phyloP scores from a whole-genome alignment of 2,329 filamentous ascomycete species.

The Beauveria pseudobassiana region DNA sequence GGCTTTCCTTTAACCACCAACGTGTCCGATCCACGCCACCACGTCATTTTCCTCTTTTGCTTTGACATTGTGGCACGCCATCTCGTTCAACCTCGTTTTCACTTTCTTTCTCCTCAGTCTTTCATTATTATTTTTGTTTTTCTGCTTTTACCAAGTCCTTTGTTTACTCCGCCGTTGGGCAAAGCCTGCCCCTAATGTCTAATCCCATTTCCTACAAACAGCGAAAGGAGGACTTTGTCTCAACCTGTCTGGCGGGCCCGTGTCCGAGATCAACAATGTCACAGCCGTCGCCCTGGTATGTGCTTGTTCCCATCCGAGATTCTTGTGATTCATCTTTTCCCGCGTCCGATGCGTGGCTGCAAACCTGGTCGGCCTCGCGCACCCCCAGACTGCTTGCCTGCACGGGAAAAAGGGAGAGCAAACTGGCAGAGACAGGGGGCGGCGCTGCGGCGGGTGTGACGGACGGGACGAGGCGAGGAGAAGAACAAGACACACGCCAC shows the following conservation, averaged over 20 bases:
- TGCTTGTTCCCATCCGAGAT: background rate
- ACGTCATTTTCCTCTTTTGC: background rate
- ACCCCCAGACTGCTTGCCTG: background rate
- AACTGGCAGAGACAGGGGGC: background rate
- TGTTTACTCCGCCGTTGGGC: background rate
- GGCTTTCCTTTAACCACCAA: background rate
- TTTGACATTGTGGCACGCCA: background rate
- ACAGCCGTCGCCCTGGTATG: conserved; percentile 76
- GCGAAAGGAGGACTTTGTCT: conserved; percentile 92
- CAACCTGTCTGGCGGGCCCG: conserved; percentile 73
- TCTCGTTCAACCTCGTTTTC: background rate
- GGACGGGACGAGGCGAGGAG: too few relatives aligned
- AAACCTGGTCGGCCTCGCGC: too few relatives aligned
- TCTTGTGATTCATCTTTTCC: too few relatives aligned
- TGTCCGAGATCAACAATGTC: conserved; percentile 81
- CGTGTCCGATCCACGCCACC: background rate
- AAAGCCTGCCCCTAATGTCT: conserved; percentile 24
- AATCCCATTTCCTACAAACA: conserved; percentile 65
- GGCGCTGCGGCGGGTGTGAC: too few relatives aligned
- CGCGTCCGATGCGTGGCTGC: too few relatives aligned
- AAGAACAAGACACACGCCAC: background rate
- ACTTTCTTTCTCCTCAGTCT: background rate
- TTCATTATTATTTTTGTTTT: background rate
- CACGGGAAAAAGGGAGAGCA: background rate
- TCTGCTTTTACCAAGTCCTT: background rate